phyloP scores from a whole-genome alignment of 2,329 filamentous ascomycete species.

The Penicillium expansum region DNA sequence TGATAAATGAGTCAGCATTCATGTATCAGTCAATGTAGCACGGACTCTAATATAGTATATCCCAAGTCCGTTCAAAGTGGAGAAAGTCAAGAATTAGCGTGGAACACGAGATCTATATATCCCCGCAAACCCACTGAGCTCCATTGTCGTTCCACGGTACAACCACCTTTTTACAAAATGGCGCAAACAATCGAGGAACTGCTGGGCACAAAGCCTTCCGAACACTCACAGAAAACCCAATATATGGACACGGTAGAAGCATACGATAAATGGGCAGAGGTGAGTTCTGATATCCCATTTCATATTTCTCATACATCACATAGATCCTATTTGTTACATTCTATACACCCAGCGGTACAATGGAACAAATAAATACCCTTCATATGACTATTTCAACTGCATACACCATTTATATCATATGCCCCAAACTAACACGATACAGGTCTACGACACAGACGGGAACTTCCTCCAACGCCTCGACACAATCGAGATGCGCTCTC shows the following conservation, averaged over 20 bases:
- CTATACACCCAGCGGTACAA: not conserved
- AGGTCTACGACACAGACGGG: constrained; percentile 63
- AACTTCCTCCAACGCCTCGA: constrained; percentile 67
- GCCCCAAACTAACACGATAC: not conserved
- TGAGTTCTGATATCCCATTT: constrained; percentile 10
- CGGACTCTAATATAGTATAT: not conserved
- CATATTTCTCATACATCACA: not conserved
- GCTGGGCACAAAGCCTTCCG: constrained; percentile 5
- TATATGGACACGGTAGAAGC: constrained; percentile 39
- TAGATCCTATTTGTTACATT: not conserved
- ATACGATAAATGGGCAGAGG: constrained; percentile 41
- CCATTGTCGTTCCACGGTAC: not conserved
- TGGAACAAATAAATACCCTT: not conserved
- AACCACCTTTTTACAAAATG: constrained; percentile 8
- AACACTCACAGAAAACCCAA: constrained; percentile 15
- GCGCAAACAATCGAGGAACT: constrained; percentile 22
- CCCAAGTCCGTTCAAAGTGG: not conserved
- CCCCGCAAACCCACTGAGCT: not conserved
- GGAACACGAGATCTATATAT: not conserved
- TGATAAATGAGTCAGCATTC: not conserved
- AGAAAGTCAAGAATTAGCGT: not conserved
- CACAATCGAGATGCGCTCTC: constrained; percentile 51
- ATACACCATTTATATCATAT: not conserved
- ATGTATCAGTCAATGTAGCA: not conserved
- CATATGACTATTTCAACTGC: too few relatives aligned